These are phyloP conservation scores for Chloroidium sp. DNA, from an alignment of 163 green algal genomes.

Conservation along the genomic window DNA sequence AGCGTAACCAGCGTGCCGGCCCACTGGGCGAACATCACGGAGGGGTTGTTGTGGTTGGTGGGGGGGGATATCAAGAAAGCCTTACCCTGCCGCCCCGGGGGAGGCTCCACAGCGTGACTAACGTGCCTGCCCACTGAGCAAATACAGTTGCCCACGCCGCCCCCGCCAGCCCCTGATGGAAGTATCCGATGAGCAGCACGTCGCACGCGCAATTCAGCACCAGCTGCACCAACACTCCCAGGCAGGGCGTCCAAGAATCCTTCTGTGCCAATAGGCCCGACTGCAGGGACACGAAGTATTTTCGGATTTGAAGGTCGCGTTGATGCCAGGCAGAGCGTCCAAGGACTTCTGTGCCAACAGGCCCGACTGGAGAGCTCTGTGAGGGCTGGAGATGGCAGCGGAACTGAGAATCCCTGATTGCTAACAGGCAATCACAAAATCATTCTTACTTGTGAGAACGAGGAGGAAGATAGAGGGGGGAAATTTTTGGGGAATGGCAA, in stretches of 20 bases:
- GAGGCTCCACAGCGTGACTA: background rate
- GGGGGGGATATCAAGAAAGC: background rate
- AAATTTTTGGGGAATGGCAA: background rate
- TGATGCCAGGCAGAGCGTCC: slow-evolving; percentile 31
- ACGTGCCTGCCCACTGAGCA: slow-evolving; percentile 34
- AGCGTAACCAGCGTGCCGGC: too few relatives aligned
- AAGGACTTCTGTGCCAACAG: slow-evolving; percentile 45
- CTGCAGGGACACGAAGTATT: slow-evolving; percentile 9
- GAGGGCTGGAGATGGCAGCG: too few relatives aligned
- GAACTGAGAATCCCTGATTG: background rate
- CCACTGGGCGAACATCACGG: too few relatives aligned
- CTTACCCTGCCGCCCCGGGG: background rate
- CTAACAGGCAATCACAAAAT: background rate
- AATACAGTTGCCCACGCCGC: slow-evolving; percentile 59
- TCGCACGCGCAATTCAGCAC: slow-evolving; percentile 40
- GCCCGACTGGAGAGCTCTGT: background rate
- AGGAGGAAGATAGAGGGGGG: too few relatives aligned
- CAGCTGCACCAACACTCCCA: slow-evolving; percentile 29
- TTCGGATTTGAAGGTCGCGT: too few relatives aligned
- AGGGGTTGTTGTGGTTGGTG: too few relatives aligned
- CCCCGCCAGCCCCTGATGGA: slow-evolving; percentile 51
- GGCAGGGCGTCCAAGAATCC: slow-evolving; percentile 40
- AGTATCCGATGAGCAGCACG: slow-evolving; percentile 45
- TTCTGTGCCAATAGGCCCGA: slow-evolving; percentile 47
- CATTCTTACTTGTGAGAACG: too few relatives aligned